Percentiles rank a stretch among this genome's conserved stretches.
These are phyloP conservation scores for Penicillium argentinense DNA, from an alignment of 495 filamentous ascomycete species.

Conservation along the genomic window DNA sequence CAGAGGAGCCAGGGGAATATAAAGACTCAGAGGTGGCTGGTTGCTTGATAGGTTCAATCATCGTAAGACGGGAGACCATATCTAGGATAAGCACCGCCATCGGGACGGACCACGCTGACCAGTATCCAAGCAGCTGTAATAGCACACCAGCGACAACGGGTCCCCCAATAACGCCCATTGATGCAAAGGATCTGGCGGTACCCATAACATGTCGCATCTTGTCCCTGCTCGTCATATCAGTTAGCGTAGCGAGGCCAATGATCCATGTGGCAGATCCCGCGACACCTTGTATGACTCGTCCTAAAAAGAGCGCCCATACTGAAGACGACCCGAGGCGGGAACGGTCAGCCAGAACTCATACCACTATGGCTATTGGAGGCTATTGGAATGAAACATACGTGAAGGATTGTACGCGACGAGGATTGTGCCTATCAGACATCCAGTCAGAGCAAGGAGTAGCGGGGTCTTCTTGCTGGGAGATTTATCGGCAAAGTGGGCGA, in stretches of 20 bases:
- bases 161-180: slow-evolving; percentile 13
- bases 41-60: slow-evolving; percentile 18
- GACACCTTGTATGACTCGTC: slow-evolving; percentile 24
- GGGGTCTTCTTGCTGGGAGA: too few relatives aligned
- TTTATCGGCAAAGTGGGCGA: slow-evolving; percentile 10
- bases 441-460: too few relatives aligned
- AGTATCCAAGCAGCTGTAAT: slow-evolving; percentile 27
- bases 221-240: slow-evolving; percentile 17
- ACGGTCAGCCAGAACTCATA: too few relatives aligned
- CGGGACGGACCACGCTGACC: slow-evolving; percentile 26
- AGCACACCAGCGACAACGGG: slow-evolving; percentile 25
- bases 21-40: too few relatives aligned
- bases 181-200: slow-evolving; percentile 19
- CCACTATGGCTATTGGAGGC: too few relatives aligned
- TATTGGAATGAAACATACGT: too few relatives aligned
- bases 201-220: slow-evolving; percentile 24
- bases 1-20: too few relatives aligned
- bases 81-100: slow-evolving; percentile 20
- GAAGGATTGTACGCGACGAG: too few relatives aligned
- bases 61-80: slow-evolving; percentile 23
- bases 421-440: too few relatives aligned
- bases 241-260: slow-evolving; percentile 22
- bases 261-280: slow-evolving; percentile 21
- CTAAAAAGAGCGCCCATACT: background rate
- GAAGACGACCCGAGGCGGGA: too few relatives aligned